These are phyloP conservation scores for Eutrema japonicum DNA, from an alignment of 345 rosid species.

Conservation along the genomic window DNA sequence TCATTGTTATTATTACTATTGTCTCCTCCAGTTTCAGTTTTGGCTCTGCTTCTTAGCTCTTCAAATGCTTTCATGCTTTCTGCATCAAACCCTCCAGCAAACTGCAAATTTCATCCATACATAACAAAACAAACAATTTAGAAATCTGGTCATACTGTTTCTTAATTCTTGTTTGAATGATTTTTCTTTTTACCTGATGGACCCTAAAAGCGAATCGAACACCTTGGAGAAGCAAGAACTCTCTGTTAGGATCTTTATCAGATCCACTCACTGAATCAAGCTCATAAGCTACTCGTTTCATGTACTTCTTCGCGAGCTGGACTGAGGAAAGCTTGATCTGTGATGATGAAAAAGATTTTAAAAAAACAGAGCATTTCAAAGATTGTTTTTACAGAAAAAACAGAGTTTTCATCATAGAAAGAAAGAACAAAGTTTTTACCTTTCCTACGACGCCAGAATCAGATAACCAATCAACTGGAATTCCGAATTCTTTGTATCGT, in stretches of 20 bases:
- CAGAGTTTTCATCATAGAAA: neutral
- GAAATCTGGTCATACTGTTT: neutral
- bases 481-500: slow-evolving; percentile 82
- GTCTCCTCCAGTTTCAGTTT: slow-evolving; percentile 55
- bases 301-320: slow-evolving; percentile 90
- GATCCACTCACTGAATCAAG: slow-evolving; percentile 76
- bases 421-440: slow-evolving; percentile 50
- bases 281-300: slow-evolving; percentile 90
- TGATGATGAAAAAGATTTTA: slow-evolving; percentile 16
- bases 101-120: slow-evolving; percentile 51
- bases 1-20: slow-evolving; percentile 6
- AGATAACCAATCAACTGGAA: slow-evolving; percentile 82
- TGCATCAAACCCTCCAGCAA: slow-evolving; percentile 97
- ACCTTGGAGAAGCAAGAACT: slow-evolving; percentile 91
- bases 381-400: neutral
- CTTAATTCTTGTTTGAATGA: neutral
- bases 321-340: slow-evolving; percentile 98
- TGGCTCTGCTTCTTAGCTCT: slow-evolving; percentile 77
- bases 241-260: slow-evolving; percentile 93
- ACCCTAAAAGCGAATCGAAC: slow-evolving; percentile 95
- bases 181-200: slow-evolving; percentile 70
- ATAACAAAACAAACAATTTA: neutral
- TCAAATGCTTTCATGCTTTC: slow-evolving; percentile 99
- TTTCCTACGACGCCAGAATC: slow-evolving; percentile 95
- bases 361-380: slow-evolving; percentile 21